Evolutionary conservation across 352 stramenopile species (phyloP), one percentile per base, ranked within the genome.

Genomic region (Globisporangium mamillatum): DNA sequence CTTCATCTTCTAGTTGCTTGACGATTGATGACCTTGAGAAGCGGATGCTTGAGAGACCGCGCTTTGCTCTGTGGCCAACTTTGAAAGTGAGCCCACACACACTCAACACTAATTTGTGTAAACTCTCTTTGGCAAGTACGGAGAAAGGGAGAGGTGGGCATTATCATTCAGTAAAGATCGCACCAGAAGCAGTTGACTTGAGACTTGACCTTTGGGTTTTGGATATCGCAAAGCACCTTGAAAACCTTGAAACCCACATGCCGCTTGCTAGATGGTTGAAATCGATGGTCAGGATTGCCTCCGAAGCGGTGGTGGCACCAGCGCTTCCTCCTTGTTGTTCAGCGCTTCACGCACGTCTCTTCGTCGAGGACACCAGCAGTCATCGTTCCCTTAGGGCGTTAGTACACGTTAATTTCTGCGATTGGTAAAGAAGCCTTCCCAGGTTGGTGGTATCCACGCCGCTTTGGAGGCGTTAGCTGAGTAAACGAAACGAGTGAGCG

Each of bases 1-100:
- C 22, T 70, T 61, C 64, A 70, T 64, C 9, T 20, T 44, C 22
- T 54, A 12, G 6, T 14, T 4, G 22, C 48, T 54, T 54, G 48
- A 3, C 8, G 46, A 18, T 12, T 25, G 46, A 18, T 12, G 16
- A n/a, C 2, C 48, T 54, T 54, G 48, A 24, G 22, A 54, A 24
- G 20, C 27, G 20, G 22, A 14, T 32, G 7, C 44, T 50, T 16
- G 27, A 18, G 3, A 25, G n/a, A 22, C 18, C n/a, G n/a, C 50
- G 14, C 12, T 57, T 57, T 20, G 52, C 22, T 57, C 52, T 16
- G 52, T 4, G 32, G 5, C 38, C 52, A 57, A 57, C 52, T 57
- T 34, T 25, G 22, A 41, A 41, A 64, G 38, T 64, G 18, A 20
- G 25, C 7, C 52, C 10, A 8, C 48, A 54, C 20, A 54, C 41